Percentiles rank a stretch among this genome's conserved stretches.
These are phyloP conservation scores for Penicillium sp. DNA, from an alignment of 2,329 filamentous ascomycete genomes.

Conservation along the genomic window DNA sequence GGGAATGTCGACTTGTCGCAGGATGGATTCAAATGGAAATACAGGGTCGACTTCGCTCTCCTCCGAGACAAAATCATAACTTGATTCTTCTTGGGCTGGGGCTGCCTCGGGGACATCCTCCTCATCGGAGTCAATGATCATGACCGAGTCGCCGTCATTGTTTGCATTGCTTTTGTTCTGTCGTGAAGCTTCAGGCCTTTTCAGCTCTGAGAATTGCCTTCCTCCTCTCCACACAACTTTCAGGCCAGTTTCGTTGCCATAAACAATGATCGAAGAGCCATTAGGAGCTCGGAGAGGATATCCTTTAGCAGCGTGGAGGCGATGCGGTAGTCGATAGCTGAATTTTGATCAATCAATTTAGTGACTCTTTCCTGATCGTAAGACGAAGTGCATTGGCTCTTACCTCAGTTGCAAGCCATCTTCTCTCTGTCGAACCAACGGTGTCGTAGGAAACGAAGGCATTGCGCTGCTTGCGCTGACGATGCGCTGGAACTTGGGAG, in stretches of 20 bases:
- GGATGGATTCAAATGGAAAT: constrained; percentile 54
- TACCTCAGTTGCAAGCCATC: constrained; percentile 47
- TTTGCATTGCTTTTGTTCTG: constrained; percentile 24
- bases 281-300: constrained; percentile 62
- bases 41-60: constrained; percentile 59
- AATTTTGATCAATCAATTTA: constrained; percentile 8
- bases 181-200: constrained; percentile 24
- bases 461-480: constrained; percentile 24
- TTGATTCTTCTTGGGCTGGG: constrained; percentile 18
- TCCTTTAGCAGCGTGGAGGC: constrained; percentile 55
- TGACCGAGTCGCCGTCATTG: constrained; percentile 45
- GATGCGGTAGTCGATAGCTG: constrained; percentile 62
- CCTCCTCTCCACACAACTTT: constrained; percentile 63
- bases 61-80: constrained; percentile 51
- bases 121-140: constrained; percentile 59
- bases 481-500: constrained; percentile 10
- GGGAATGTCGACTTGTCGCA: constrained; percentile 56
- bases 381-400: not conserved
- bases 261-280: constrained; percentile 62
- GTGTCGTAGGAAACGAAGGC: constrained; percentile 37
- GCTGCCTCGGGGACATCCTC: constrained; percentile 45
- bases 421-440: constrained; percentile 39
- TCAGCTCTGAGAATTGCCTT: constrained; percentile 43
- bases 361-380: not conserved
- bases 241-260: constrained; percentile 59